Percentiles rank a stretch among this genome's conserved stretches.
Conservation (phyloP, 768 basidiomycete species). For the Guyanaporus albipodus region DNA sequence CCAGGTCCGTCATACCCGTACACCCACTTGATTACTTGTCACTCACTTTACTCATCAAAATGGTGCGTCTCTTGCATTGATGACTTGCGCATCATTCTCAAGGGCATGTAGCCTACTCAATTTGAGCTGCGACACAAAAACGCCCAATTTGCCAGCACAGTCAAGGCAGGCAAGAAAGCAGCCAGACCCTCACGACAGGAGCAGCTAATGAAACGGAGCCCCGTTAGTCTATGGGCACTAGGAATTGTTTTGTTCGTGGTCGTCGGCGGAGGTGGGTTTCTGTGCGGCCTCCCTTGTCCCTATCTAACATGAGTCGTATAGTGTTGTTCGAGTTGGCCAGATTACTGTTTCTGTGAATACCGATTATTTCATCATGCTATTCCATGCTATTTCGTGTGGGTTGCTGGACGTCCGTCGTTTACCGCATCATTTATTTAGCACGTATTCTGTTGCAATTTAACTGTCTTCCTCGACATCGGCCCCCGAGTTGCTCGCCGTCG, state of each 20-base stretch:
- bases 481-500: conserved; percentile 44
- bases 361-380: conserved; percentile 1
- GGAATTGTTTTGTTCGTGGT: conserved; percentile 74
- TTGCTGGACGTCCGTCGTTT: conserved; percentile 9
- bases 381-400: neutral
- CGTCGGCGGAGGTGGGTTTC: conserved; percentile 69
- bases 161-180: conserved; percentile 71
- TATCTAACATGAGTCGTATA: conserved; percentile 27
- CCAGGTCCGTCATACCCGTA: too few relatives aligned
- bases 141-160: conserved; percentile 72
- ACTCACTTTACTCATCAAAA: conserved; percentile 27
- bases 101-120: conserved; percentile 58
- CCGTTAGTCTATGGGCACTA: conserved; percentile 71
- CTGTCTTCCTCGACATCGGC: conserved; percentile 42
- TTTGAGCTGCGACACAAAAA: conserved; percentile 81
- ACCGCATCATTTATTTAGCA: conserved; percentile 6
- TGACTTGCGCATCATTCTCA: neutral
- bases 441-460: conserved; percentile 14
- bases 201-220: conserved; percentile 64
- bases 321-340: conserved; percentile 72
- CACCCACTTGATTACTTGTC: too few relatives aligned
- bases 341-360: conserved; percentile 57
- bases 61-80: conserved; percentile 27
- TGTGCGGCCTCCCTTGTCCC: neutral
- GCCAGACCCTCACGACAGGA: conserved; percentile 71